A percentile compares a stretch with the other conserved stretches of the same genome.
Conservation (phyloP, 257 asterid species). For the Anisodus tanguticus region DNA sequence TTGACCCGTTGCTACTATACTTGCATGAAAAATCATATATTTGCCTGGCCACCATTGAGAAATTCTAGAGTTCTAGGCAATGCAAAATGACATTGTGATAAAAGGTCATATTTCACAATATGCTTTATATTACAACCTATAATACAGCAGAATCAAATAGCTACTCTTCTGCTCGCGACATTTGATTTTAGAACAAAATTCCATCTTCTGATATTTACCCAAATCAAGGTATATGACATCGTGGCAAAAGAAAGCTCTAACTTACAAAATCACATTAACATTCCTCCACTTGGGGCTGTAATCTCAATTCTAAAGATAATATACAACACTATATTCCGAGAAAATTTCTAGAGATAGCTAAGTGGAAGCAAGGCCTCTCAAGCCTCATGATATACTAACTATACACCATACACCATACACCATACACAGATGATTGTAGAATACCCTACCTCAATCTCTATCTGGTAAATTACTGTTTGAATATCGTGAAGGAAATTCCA, state of each 20-base stretch:
- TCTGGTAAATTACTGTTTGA: slow-evolving; percentile 11
- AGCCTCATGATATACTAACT: slow-evolving; percentile 10
- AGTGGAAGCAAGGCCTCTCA: slow-evolving; percentile 1
- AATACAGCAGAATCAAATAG: not conserved
- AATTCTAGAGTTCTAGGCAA: not conserved
- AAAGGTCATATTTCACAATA: not conserved
- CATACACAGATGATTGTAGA: not conserved
- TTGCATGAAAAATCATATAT: not conserved
- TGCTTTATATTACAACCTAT: not conserved
- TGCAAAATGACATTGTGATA: slow-evolving; percentile 21
- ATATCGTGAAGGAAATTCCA: not conserved
- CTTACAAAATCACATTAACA: slow-evolving; percentile 12
- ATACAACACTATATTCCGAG: slow-evolving; percentile 2
- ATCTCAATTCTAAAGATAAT: not conserved
- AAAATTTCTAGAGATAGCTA: slow-evolving; percentile 13
- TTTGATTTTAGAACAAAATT: not conserved
- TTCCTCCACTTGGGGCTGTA: not conserved
- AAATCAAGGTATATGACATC: not conserved
- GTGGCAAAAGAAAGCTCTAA: not conserved
- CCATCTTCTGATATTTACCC: not conserved
- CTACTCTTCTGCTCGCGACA: not conserved
- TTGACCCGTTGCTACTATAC: not conserved
- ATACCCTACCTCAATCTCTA: not conserved
- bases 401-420: slow-evolving; percentile 24
- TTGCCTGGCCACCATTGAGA: not conserved